Evolutionary conservation across 2,329 filamentous ascomycete species (phyloP).

Genomic region (Raffaelea albimanens): DNA sequence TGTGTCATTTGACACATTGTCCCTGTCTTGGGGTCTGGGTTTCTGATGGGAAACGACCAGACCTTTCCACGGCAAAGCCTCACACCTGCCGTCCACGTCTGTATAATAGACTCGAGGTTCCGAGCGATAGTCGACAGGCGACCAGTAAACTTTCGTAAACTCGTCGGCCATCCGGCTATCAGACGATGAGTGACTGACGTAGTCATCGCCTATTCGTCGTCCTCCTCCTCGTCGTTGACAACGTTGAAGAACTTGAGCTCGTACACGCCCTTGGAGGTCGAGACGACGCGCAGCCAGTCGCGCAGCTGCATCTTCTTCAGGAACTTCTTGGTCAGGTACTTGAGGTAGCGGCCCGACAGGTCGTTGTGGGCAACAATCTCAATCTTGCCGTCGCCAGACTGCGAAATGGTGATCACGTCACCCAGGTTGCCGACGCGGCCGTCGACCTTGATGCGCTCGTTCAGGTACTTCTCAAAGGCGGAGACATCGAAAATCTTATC

Average conservation of each 20-base stretch:
- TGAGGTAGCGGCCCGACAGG: slow-evolving; percentile 97
- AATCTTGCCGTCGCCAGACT: slow-evolving; percentile 93
- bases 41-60: too few relatives aligned
- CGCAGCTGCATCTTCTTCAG: slow-evolving; percentile 99
- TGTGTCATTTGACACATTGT: too few relatives aligned
- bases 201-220: slow-evolving; percentile 68
- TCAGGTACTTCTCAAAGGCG: slow-evolving; percentile 99
- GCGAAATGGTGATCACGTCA: slow-evolving; percentile 81
- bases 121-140: too few relatives aligned
- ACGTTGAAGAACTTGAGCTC: slow-evolving; percentile 99
- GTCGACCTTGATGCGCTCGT: slow-evolving; percentile 99
- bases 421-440: slow-evolving; percentile 97
- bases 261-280: slow-evolving; percentile 96
- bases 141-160: too few relatives aligned
- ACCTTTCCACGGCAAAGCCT: too few relatives aligned
- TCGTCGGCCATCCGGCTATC: too few relatives aligned
- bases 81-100: too few relatives aligned
- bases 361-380: slow-evolving; percentile 96
- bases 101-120: too few relatives aligned
- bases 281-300: slow-evolving; percentile 99
- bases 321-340: slow-evolving; percentile 99
- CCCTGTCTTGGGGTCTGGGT: too few relatives aligned
- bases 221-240: slow-evolving; percentile 94
- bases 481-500: slow-evolving; percentile 99
- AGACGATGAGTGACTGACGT: too few relatives aligned